Conservation (phyloP, 1,284 basidiomycete species). For the Macrocybe sp. region DNA sequence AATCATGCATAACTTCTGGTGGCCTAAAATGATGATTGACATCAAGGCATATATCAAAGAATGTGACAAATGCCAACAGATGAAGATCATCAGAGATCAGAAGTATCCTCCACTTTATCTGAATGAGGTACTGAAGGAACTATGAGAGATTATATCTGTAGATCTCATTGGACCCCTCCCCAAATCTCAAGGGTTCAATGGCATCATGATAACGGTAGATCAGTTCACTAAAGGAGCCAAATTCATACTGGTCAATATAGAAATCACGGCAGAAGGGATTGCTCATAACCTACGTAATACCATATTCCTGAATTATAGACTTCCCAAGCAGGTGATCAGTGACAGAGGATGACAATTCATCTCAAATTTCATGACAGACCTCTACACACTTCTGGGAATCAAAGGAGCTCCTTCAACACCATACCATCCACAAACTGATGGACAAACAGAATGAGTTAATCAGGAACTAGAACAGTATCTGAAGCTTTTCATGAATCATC, state of each 20-base stretch:
- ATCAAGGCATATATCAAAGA: too few species aligned
- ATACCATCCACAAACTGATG: slow-evolving; percentile 28
- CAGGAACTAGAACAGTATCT: too few species aligned
- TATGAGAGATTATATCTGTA: background rate
- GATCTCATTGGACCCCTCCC: slow-evolving; percentile 32
- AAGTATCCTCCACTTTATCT: too few species aligned
- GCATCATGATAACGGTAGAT: slow-evolving; percentile 28
- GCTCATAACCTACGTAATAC: slow-evolving; percentile 21
- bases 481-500: too few species aligned
- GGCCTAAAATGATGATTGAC: too few species aligned
- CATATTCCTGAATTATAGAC: slow-evolving; percentile 14
- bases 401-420: slow-evolving; percentile 20
- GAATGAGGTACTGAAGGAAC: background rate
- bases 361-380: slow-evolving; percentile 16
- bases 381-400: slow-evolving; percentile 19
- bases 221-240: slow-evolving; percentile 35
- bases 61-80: too few species aligned
- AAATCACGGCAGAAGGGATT: slow-evolving; percentile 13
- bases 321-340: slow-evolving; percentile 20
- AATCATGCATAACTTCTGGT: too few species aligned
- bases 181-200: slow-evolving; percentile 19
- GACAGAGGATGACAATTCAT: slow-evolving; percentile 22
- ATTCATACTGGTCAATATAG: slow-evolving; percentile 28
- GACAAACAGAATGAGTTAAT: too few species aligned
- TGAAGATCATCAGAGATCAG: too few species aligned